Evolutionary conservation across 1,284 basidiomycete genomes (phyloP), one percentile per base, ranked within the genome.

Genomic region (Xerocomus cyaneibrunnescens): DNA sequence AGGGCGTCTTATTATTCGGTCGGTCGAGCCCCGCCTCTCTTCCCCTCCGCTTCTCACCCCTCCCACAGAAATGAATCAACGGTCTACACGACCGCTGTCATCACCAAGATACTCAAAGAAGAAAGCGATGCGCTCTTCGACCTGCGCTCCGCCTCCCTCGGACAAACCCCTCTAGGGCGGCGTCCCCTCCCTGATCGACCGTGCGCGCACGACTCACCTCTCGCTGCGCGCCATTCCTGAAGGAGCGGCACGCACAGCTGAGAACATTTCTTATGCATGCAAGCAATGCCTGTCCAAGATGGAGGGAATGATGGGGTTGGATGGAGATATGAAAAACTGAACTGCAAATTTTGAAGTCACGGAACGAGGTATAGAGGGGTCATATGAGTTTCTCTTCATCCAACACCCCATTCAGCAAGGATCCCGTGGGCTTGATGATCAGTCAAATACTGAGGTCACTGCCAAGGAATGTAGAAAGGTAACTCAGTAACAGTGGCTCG

Each of bases 111-210:
- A 75, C 76, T 98, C 72, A 89, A 89, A 62, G 94, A 98, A 66
- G 96, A 99, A 72, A 96, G 96, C 38, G 84, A 85, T 16, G 68
- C 79, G 7, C 76, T 97, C n/a, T 99, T 98, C 66, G 97, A 99
- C 74, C 85, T 96, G 17, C 88, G 97, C 43, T 90, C 85, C 12
- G 97, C 96, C 16, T 89, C 91, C 3, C 84, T 99, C 19, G 96
- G 97, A 99, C 74, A 98, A n/a, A n/a, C n/a, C 94, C 2, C 76
- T 99, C 9, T 97, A 99, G 69, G 96, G 96, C 17, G 94, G 94
- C 6, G 87, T 92, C 5, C 96, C 96, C 3, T 96, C 94, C 0
- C 96, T 96, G 0, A 79, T 92, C 58, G 97, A 99, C 74, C 90
- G 96, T 52, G 86, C 90, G 0, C 88, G 94, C 17, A 97, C 94